phyloP scores from a whole-genome alignment of 352 stramenopile species.

The Globisporangium paroecandrum region DNA sequence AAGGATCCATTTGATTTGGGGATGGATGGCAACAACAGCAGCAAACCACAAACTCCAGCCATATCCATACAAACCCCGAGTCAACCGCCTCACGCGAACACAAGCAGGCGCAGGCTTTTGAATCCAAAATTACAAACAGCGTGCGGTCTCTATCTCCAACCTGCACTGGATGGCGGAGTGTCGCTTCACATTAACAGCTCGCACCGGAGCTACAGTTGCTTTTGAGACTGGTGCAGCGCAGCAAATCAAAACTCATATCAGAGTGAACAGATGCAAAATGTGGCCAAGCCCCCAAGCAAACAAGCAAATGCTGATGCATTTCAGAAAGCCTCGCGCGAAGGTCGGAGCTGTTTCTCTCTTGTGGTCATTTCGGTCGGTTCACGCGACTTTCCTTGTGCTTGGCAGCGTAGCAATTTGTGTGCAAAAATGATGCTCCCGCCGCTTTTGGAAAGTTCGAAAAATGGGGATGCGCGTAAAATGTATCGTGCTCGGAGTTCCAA shows the following conservation, averaged over 20 bases:
- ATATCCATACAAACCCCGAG: not conserved
- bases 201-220: not conserved
- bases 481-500: not conserved
- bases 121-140: not conserved
- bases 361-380: not conserved
- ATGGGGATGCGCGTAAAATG: not conserved
- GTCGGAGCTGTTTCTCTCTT: not conserved
- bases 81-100: not conserved
- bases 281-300: not conserved
- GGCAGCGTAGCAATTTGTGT: not conserved
- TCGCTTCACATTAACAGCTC: not conserved
- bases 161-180: not conserved
- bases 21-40: not conserved
- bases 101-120: not conserved
- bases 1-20: not conserved
- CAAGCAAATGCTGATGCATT: too few relatives aligned
- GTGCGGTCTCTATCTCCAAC: not conserved
- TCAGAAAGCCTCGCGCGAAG: not conserved
- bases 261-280: not conserved
- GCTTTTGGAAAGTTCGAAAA: not conserved
- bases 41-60: not conserved
- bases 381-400: not conserved
- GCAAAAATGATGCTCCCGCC: not conserved
- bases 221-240: too few relatives aligned
- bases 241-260: not conserved